phyloP scores from a whole-genome alignment of 1,284 basidiomycete species.

The Schizophyllum amplum region DNA sequence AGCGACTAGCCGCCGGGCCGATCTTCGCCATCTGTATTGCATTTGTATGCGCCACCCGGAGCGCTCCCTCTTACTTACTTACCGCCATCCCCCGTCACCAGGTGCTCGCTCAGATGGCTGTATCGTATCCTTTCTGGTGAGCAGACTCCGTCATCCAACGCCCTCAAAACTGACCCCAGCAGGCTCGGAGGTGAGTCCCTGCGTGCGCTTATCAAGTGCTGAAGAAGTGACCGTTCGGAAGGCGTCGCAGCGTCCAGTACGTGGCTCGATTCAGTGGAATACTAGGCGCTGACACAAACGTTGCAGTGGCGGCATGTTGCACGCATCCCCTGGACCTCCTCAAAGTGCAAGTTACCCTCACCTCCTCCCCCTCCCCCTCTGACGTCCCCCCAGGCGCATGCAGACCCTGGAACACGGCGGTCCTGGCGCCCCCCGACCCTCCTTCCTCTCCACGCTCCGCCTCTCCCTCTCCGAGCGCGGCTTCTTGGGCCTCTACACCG shows the following conservation, averaged over 20 bases:
- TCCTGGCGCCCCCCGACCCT: constrained; percentile 38
- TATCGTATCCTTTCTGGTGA: constrained; percentile 58
- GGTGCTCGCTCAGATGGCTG: constrained; percentile 12
- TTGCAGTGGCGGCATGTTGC: constrained; percentile 74
- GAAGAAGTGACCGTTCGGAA: constrained; percentile 20
- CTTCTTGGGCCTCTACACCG: constrained; percentile 70
- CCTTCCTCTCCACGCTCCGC: constrained; percentile 50
- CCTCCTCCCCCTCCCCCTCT: constrained; percentile 3
- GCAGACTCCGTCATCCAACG: constrained; percentile 14
- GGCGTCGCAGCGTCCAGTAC: constrained; percentile 71
- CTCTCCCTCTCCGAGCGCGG: constrained; percentile 53
- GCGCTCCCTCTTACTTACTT: background rate
- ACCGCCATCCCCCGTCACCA: background rate
- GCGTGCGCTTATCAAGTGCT: background rate
- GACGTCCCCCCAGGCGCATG: constrained; percentile 49
- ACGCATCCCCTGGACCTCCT: constrained; percentile 84
- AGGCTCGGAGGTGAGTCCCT: constrained; percentile 65
- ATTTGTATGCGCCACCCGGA: background rate
- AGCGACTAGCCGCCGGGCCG: too few species aligned
- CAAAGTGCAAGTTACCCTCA: constrained; percentile 59
- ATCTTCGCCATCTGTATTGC: too few species aligned
- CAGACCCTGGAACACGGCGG: constrained; percentile 50
- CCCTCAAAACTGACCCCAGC: constrained; percentile 10
- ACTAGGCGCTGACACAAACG: constrained; percentile 6
- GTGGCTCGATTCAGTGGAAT: constrained; percentile 21